These are phyloP conservation scores for Chlorella sp. DNA, from an alignment of 139 green algal species.

Conservation along the genomic window DNA sequence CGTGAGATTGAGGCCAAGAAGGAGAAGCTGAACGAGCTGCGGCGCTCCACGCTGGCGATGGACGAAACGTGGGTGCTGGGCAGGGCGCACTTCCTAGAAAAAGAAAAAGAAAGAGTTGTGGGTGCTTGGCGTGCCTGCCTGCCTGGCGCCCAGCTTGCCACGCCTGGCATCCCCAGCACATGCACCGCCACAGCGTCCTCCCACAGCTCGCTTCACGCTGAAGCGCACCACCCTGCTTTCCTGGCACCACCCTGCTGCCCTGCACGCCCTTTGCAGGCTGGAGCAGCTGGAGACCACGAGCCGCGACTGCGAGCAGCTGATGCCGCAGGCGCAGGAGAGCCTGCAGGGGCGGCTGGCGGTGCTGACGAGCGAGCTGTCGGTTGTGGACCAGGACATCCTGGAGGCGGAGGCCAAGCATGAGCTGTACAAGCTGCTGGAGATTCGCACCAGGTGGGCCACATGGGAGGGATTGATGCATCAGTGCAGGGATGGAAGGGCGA, in stretches of 20 bases:
- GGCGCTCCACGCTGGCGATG: constrained; percentile 40
- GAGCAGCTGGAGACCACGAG: constrained; percentile 49
- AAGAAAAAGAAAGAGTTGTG: no score
- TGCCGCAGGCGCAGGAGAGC: constrained; percentile 64
- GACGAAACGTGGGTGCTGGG: constrained; percentile 35
- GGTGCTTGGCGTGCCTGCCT: no score
- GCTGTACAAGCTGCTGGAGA: constrained; percentile 85
- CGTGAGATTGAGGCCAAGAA: constrained; percentile 84
- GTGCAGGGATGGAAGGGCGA: neutral
- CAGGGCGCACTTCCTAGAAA: neutral
- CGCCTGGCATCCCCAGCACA: neutral
- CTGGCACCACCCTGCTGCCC: no score
- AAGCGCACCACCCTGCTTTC: no score
- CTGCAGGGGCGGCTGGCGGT: constrained; percentile 33
- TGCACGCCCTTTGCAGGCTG: constrained; percentile 6
- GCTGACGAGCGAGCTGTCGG: constrained; percentile 70
- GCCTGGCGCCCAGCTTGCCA: no score
- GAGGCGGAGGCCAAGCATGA: constrained; percentile 88
- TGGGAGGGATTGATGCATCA: neutral
- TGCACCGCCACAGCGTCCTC: neutral
- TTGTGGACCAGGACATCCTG: constrained; percentile 76
- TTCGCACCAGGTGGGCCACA: constrained; percentile 66
- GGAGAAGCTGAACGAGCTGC: constrained; percentile 85
- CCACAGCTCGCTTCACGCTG: no score
- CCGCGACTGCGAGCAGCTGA: constrained; percentile 49